Percentiles rank a stretch among this genome's conserved stretches.
Evolutionary conservation across 1,284 basidiomycete genomes (phyloP).

Genomic region (Thecaphora frezii): DNA sequence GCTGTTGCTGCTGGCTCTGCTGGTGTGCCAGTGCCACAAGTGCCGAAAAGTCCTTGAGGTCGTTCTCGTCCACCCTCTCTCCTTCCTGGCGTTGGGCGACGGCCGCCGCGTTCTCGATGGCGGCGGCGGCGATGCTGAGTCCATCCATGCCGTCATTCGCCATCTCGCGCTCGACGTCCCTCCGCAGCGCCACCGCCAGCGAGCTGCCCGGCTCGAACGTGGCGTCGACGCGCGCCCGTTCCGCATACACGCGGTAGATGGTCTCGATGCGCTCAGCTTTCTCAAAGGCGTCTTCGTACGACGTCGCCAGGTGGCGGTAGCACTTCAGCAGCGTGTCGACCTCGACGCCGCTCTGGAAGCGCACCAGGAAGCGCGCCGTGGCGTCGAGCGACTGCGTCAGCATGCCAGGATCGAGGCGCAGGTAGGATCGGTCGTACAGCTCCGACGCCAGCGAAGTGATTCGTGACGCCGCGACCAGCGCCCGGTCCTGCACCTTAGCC

Average conservation of each 20-base stretch:
- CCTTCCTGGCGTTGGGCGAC: background rate
- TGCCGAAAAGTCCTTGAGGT: background rate
- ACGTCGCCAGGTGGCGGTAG: conserved; percentile 74
- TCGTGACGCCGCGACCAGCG: conserved; percentile 77
- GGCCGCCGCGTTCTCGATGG: conserved; percentile 27
- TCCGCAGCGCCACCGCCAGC: conserved; percentile 20
- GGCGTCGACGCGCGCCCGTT: conserved; percentile 19
- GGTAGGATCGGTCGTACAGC: conserved; percentile 34
- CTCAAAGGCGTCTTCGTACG: conserved; percentile 75
- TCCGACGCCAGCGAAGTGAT: conserved; percentile 76
- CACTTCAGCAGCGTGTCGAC: conserved; percentile 78
- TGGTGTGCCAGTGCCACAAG: background rate
- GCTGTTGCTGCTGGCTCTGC: background rate
- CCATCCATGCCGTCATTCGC: conserved; percentile 21
- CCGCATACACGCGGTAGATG: conserved; percentile 10
- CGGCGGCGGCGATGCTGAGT: conserved; percentile 29
- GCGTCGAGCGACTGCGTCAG: conserved; percentile 22
- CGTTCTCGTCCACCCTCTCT: background rate
- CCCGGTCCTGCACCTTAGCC: conserved; percentile 66
- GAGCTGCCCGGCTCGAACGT: conserved; percentile 27
- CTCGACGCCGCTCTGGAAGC: conserved; percentile 64
- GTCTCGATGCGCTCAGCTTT: background rate
- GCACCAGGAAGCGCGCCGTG: conserved; percentile 31
- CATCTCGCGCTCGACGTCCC: conserved; percentile 8
- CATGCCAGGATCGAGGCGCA: conserved; percentile 44